Conservation (phyloP, 768 basidiomycete genomes). For the Phallus indusiatus region DNA sequence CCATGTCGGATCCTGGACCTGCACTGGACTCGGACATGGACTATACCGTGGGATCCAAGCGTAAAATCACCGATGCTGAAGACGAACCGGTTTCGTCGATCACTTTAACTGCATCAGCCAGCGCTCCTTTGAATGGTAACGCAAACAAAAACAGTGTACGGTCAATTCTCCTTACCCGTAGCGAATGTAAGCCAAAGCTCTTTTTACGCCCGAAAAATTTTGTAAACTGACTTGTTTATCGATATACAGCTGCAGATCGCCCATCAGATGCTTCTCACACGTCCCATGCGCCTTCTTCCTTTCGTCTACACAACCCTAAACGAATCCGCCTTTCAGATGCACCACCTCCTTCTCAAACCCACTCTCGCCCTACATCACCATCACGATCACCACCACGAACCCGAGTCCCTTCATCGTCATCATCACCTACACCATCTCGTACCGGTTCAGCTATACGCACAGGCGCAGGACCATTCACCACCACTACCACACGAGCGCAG, state of each 20-base stretch:
- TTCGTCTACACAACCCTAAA: constrained; percentile 37
- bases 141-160: constrained; percentile 47
- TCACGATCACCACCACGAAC: constrained; percentile 28
- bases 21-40: background rate
- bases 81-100: constrained; percentile 30
- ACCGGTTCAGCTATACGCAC: background rate
- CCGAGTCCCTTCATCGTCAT: constrained; percentile 22
- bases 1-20: constrained; percentile 1
- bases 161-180: constrained; percentile 25
- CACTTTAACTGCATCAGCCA: background rate
- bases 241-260: constrained; percentile 18
- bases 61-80: constrained; percentile 69
- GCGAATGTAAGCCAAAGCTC: constrained; percentile 15
- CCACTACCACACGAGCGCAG: constrained; percentile 3
- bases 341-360: constrained; percentile 17
- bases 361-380: background rate
- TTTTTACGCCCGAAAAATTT: constrained; percentile 5
- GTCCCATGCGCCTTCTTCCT: constrained; percentile 66
- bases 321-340: constrained; percentile 47
- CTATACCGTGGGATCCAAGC: constrained; percentile 28
- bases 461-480: background rate
- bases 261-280: constrained; percentile 39
- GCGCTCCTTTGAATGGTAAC: constrained; percentile 51
- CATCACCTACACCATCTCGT: constrained; percentile 1
- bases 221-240: constrained; percentile 11